phyloP scores from a whole-genome alignment of 1,139 yeast genomes.

The Scheffersomyces parashehatae region DNA sequence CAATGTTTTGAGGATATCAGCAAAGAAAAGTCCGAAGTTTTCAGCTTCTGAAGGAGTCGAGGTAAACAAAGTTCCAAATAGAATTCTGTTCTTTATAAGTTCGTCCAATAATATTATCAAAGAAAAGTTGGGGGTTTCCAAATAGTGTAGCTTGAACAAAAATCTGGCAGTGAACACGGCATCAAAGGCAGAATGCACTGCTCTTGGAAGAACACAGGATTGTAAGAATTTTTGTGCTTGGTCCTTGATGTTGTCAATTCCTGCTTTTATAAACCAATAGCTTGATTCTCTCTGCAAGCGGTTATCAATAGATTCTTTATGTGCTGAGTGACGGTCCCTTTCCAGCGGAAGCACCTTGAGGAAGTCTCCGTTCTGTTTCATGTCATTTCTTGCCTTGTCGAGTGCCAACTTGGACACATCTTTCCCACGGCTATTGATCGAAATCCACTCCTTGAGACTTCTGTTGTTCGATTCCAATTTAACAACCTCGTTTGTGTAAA shows the following conservation, averaged over 20 bases:
- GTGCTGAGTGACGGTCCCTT: slow-evolving; percentile 33
- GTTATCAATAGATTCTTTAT: slow-evolving; percentile 10
- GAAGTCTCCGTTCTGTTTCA: slow-evolving; percentile 26
- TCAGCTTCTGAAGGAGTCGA: slow-evolving; percentile 80
- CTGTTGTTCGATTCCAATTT: slow-evolving; percentile 36
- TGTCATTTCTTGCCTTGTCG: slow-evolving; percentile 29
- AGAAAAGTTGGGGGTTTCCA: slow-evolving; percentile 46
- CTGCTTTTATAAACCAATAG: slow-evolving; percentile 25
- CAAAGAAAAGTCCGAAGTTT: slow-evolving; percentile 74
- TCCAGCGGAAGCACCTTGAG: slow-evolving; percentile 27
- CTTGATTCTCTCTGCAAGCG: slow-evolving; percentile 16
- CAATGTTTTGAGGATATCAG: slow-evolving; percentile 52
- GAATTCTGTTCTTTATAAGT: slow-evolving; percentile 50
- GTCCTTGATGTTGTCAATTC: slow-evolving; percentile 15
- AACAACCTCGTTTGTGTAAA: slow-evolving; percentile 52
- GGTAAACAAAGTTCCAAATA: slow-evolving; percentile 65
- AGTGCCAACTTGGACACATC: slow-evolving; percentile 27
- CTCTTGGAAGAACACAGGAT: slow-evolving; percentile 73
- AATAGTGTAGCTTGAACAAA: slow-evolving; percentile 49
- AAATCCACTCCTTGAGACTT: slow-evolving; percentile 33
- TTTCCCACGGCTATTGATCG: slow-evolving; percentile 27
- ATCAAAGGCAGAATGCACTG: slow-evolving; percentile 79
- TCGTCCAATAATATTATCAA: slow-evolving; percentile 45
- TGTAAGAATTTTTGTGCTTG: slow-evolving; percentile 50
- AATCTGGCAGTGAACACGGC: slow-evolving; percentile 74